Evolutionary conservation across 169 alveolate genomes (phyloP).

Genomic region (Cryptosporidium bovis): DNA sequence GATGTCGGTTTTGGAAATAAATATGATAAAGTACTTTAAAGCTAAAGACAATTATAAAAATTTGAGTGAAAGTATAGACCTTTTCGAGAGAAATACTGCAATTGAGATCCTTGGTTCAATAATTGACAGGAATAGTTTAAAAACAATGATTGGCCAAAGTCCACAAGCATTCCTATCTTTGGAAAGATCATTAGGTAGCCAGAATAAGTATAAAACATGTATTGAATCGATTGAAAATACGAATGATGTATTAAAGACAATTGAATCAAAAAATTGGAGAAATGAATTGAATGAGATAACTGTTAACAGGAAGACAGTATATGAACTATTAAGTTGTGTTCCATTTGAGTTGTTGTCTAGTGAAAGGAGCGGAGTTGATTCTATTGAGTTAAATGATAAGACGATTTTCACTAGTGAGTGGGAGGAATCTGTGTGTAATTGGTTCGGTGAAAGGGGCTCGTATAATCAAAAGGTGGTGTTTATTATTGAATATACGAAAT

Average conservation of each 20-base stretch:
- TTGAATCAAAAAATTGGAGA: slow-evolving; percentile 54
- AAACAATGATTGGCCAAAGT: slow-evolving; percentile 71
- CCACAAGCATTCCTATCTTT: slow-evolving; percentile 54
- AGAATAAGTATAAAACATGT: not conserved
- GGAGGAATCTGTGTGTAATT: not conserved
- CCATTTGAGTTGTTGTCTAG: slow-evolving; percentile 39
- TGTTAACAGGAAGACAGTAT: slow-evolving; percentile 55
- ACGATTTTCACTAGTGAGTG: slow-evolving; percentile 5
- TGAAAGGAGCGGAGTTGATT: not conserved
- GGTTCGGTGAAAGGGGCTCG: not conserved
- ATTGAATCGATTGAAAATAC: not conserved
- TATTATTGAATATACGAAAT: slow-evolving; percentile 45
- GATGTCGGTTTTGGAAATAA: slow-evolving; percentile 44
- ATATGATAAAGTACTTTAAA: slow-evolving; percentile 47
- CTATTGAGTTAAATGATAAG: not conserved
- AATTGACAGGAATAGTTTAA: slow-evolving; percentile 41
- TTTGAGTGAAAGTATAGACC: slow-evolving; percentile 42
- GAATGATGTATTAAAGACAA: not conserved
- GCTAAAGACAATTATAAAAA: slow-evolving; percentile 8
- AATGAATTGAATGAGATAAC: slow-evolving; percentile 44
- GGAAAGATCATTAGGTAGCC: slow-evolving; percentile 10
- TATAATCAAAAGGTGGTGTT: not conserved
- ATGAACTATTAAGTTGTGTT: slow-evolving; percentile 67
- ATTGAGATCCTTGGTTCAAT: slow-evolving; percentile 57
- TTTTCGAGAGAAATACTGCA: slow-evolving; percentile 50